Conservation (phyloP, 1,139 yeast species). For the Yamadazyma friedrichii region DNA sequence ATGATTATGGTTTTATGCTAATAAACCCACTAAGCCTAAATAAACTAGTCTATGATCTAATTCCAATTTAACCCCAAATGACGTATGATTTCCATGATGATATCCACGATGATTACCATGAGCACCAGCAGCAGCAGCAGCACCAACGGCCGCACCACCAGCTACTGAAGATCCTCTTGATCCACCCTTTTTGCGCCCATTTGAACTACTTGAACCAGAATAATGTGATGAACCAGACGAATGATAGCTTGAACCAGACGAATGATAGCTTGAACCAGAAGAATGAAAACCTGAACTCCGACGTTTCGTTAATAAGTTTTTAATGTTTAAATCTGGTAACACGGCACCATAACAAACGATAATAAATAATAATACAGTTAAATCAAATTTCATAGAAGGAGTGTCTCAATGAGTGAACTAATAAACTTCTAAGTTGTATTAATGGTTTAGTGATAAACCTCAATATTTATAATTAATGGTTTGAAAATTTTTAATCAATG, state of each 20-base stretch:
- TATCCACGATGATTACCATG: neutral
- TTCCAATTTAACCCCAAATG: neutral
- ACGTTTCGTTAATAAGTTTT: neutral
- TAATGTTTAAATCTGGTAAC: neutral
- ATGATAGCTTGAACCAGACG: neutral
- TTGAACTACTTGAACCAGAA: neutral
- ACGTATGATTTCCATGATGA: neutral
- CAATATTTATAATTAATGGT: too few relatives aligned
- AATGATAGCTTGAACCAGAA: neutral
- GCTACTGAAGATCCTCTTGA: neutral
- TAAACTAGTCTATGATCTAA: neutral
- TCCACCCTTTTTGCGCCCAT: neutral
- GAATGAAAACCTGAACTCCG: neutral
- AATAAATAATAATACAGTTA: neutral
- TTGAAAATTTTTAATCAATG: too few relatives aligned
- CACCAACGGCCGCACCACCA: conserved; percentile 1
- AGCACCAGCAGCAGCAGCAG: conserved; percentile 1
- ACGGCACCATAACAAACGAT: neutral
- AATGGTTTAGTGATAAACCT: too few relatives aligned
- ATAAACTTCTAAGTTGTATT: too few relatives aligned
- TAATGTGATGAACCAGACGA: neutral
- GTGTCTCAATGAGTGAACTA: neutral
- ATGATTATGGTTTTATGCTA: too few relatives aligned
- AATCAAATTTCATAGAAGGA: neutral
- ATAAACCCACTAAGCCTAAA: neutral